Base-by-base conservation (phyloP, 768 basidiomycete species). In the Pholiota molesta region DNA sequence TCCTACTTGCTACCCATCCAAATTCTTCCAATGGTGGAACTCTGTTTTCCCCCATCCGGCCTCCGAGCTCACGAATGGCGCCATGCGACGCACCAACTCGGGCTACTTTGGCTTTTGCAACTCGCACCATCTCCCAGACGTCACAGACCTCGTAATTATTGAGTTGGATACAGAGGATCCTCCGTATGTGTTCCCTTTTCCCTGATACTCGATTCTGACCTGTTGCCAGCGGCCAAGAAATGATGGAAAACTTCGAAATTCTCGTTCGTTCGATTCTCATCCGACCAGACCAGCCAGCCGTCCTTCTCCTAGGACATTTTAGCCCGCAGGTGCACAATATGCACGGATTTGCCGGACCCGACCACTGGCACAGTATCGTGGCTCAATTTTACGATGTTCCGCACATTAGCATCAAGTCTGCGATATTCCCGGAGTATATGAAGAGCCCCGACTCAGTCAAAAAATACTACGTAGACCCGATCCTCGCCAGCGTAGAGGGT, bases 331-430 rank as follows among this genome's bases (percentile, higher is more conserved):
- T 90, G 0, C 92, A 96, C 67, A 79, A 84, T 39, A 75, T 82
- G 21, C 79, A 93, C 68, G 96, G 95, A 1, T 97, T 92, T 70
- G 87, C 87, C 3, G 96, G 97, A 1, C 91, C 96, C 1, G 96
- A 97, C 71, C 86, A 94, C 68, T 88, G 87, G 81, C 97, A 99
- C 74, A 89, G 83, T 65, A 77, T 91, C 60, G 95, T 98, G 0
- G 93, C 97, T 1, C 95, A 96, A 71, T 99, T 95, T 79, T 99
- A 99, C 78, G 97, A 99, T 72, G 86, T 98, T 28, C 96, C 97
- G 0, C 94, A 99, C 72, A 79, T 99, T 69, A 92, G 90, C 74
- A 84, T 87, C 62, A 97, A 97, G 74, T 85, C 94, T 13, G 77
- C 91, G 31, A 74, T 97, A 2, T 97, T 94, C 75, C 85, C 90